Percentiles rank a stretch among this genome's conserved stretches.
Conservation (phyloP, 2,329 filamentous ascomycete genomes). For the Aspergillus sp. region DNA sequence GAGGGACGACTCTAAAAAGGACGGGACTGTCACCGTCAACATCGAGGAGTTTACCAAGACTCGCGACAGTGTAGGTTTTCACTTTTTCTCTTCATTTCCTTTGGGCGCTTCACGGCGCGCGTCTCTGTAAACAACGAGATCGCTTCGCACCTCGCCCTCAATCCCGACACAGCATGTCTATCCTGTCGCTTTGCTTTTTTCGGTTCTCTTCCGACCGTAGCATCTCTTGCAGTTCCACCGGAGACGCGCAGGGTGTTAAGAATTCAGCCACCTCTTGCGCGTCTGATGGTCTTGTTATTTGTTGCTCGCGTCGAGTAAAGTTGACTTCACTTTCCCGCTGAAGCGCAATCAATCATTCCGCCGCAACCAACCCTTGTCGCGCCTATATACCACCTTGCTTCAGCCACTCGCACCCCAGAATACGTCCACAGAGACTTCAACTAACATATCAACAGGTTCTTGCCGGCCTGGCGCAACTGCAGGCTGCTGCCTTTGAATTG, state of each 20-base stretch:
- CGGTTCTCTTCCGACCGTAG: background rate
- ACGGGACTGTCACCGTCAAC: constrained; percentile 51
- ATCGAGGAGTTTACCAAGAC: constrained; percentile 79
- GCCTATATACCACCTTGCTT: constrained; percentile 16
- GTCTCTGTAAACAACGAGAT: constrained; percentile 9
- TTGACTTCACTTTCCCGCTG: background rate
- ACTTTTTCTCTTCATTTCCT: constrained; percentile 21
- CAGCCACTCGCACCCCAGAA: background rate
- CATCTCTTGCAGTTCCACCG: background rate
- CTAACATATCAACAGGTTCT: constrained; percentile 62
- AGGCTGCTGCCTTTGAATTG: constrained; percentile 77
- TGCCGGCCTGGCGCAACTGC: constrained; percentile 76
- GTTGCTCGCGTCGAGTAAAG: background rate
- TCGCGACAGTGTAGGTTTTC: constrained; percentile 74
- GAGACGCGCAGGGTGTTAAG: background rate
- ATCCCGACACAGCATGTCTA: constrained; percentile 12
- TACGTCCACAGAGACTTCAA: constrained; percentile 7
- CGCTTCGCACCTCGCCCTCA: constrained; percentile 4
- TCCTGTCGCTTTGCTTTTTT: background rate
- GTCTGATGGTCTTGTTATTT: background rate
- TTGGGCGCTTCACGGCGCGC: background rate
- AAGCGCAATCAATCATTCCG: constrained; percentile 8
- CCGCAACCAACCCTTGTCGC: constrained; percentile 17
- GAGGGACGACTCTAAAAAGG: constrained; percentile 43
- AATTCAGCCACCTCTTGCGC: background rate